These are phyloP conservation scores for Fusarium sp. DNA, from an alignment of 2,329 filamentous ascomycete genomes.

Conservation along the genomic window DNA sequence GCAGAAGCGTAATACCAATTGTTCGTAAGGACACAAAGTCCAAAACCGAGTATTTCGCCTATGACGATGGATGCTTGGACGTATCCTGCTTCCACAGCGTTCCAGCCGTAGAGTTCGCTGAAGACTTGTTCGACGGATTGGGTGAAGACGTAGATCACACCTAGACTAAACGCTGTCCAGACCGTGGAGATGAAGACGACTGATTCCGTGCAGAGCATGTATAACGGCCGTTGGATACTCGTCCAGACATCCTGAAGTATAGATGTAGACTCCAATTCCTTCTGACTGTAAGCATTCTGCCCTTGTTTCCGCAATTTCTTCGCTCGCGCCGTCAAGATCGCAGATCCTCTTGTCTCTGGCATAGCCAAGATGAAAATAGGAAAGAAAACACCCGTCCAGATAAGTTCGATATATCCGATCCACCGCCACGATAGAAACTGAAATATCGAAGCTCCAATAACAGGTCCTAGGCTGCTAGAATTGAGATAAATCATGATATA, in stretches of 20 bases:
- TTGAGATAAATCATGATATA: slow-evolving; percentile 31
- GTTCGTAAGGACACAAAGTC: slow-evolving; percentile 12
- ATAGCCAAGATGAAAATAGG: slow-evolving; percentile 27
- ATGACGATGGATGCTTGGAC: slow-evolving; percentile 26
- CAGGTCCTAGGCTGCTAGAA: slow-evolving; percentile 23
- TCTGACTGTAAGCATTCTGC: slow-evolving; percentile 4
- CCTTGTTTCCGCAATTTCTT: slow-evolving; percentile 14
- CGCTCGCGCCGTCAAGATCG: slow-evolving; percentile 1
- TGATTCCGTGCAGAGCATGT: slow-evolving; percentile 29
- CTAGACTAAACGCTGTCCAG: slow-evolving; percentile 27
- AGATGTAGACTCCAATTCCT: slow-evolving; percentile 18
- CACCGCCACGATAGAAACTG: slow-evolving; percentile 32
- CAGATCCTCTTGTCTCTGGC: slow-evolving; percentile 23
- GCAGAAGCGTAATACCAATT: slow-evolving; percentile 36
- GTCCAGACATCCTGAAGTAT: slow-evolving; percentile 10
- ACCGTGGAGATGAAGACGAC: slow-evolving; percentile 14
- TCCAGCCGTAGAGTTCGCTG: slow-evolving; percentile 14
- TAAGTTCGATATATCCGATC: slow-evolving; percentile 33
- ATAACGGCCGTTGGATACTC: slow-evolving; percentile 14
- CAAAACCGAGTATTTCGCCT: slow-evolving; percentile 25
- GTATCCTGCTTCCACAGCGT: slow-evolving; percentile 15
- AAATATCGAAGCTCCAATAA: slow-evolving; percentile 25
- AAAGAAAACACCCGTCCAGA: slow-evolving; percentile 29
- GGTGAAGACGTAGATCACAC: slow-evolving; percentile 17
- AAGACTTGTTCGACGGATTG: slow-evolving; percentile 34